Evolutionary conservation across 768 basidiomycete species (phyloP), one percentile per base, ranked within the genome.

Genomic region (Leucocoprinus sp.): DNA sequence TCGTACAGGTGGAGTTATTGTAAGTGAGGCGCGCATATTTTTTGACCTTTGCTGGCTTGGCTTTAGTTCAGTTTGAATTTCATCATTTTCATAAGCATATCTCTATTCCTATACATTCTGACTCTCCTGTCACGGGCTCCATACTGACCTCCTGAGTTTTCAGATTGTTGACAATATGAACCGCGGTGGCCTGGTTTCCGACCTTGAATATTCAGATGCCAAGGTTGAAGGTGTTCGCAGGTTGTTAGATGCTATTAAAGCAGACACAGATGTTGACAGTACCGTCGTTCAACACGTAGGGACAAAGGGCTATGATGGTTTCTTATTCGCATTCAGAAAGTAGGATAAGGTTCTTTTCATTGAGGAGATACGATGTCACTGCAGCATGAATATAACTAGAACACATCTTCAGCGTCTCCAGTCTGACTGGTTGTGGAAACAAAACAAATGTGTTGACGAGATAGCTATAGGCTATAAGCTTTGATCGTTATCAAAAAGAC

Each of bases 161-260:
- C 46, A 78, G 74, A 74, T 79, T 46, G 74, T 80, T 8, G 80
- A 81, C 58, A 82, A 82, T 52, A 75, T 79, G 26, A 77, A 78
- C 4, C 68, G 75, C 4, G 54, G 65, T 22, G 78, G 72, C 6
- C 60, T 54, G 4, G 73, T 77, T 1, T 63, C 74, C 1, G 68
- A 75, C 52, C 65, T 62, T 0, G 55, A 59, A 5, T 56, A 56
- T 39, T 51, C 58, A 3, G 64, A 71, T 38, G 27, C 45, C 2
- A 60, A 55, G 15, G 52, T 68, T 7, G 70, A 76, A 43, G 78
- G 76, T 11, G 69, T 76, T 3, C 63, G 78, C 18, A 55, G 49
- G 12, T 60, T 82, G 8, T 55, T 82, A 45, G 52, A 60, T 22
- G 58, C 60, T 23, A 52, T 82, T 18, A 68, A 78, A 55, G 66